Percentiles rank a stretch among this genome's conserved stretches.
phyloP scores from a whole-genome alignment of 176 grass and related monocot species.

The Ensete ventricosum region DNA sequence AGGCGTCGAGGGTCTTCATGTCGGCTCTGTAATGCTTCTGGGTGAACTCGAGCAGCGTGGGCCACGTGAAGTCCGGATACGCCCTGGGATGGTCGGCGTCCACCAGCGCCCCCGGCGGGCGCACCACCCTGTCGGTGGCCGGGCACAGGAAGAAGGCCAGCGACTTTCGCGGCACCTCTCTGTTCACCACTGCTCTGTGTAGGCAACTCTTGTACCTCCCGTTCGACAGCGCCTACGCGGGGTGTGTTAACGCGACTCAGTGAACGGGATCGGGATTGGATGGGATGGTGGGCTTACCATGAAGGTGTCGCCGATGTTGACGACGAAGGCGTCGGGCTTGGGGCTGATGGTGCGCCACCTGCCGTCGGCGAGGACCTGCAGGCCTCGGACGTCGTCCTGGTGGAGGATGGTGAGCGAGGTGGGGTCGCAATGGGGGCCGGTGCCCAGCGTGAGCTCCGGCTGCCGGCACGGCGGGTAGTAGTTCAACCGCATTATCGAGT shows the following conservation, averaged over 20 bases:
- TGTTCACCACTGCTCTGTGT: conserved; percentile 80
- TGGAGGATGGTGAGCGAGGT: conserved; percentile 86
- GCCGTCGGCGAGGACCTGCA: conserved; percentile 51
- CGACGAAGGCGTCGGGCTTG: conserved; percentile 32
- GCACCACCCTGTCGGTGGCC: conserved; percentile 57
- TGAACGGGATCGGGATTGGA: conserved; percentile 5
- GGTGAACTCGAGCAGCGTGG: conserved; percentile 75
- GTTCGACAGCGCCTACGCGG: conserved; percentile 59
- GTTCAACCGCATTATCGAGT: conserved; percentile 84
- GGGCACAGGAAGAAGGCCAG: conserved; percentile 86
- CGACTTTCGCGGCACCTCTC: conserved; percentile 31
- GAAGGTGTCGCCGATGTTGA: conserved; percentile 86
- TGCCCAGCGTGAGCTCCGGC: conserved; percentile 56
- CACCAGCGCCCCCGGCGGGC: conserved; percentile 43
- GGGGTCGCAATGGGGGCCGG: conserved; percentile 79
- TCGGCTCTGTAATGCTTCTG: conserved; percentile 73
- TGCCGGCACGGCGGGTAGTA: conserved; percentile 92
- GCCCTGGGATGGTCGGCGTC: conserved; percentile 30
- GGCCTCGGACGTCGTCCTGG: conserved; percentile 68
- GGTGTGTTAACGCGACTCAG: not conserved
- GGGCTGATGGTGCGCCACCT: conserved; percentile 40
- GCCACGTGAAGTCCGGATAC: conserved; percentile 93
- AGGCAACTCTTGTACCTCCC: conserved; percentile 73
- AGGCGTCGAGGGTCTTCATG: conserved; percentile 72
- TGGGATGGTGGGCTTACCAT: conserved; percentile 20